Base-by-base conservation (phyloP, 2,329 filamentous ascomycete genomes). In the Fonsecaea nubica region DNA sequence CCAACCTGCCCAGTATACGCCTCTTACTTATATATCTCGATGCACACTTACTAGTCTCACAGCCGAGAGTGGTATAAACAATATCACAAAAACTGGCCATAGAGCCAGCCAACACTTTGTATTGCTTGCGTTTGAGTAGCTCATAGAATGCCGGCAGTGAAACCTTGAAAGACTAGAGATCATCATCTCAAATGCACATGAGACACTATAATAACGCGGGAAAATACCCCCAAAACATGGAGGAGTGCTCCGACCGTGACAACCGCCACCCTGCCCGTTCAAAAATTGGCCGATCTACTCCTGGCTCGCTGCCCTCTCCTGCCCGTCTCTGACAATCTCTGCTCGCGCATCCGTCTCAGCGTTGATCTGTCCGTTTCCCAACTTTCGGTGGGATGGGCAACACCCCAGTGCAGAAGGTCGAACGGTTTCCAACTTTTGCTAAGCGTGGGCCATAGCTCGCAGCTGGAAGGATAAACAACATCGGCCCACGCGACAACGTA, bases 401-500 rank as follows among this genome's bases (percentile, higher is more conserved):
- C 7, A 35, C 40, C 57, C 36, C 57, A 50, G 33, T 59, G 57
- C 21, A 59, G 18, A 45, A 59, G 9, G 13, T 59, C 32, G 36
- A 50, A 50, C 12, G 13, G 54, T 33, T 38, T 30, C 5, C 15
- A 33, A 35, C 4, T 18, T n/a, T 35, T 55, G 30, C 9, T 9
- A n/a, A 33, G 9, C 7, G 40, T 33, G 52, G 40, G 55, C 13
- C 8, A 38, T 45, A 21, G 25, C 6, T 15, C 21, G 32, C 15
- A 50, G 42, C 25, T 59, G 25, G 36, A 52, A 48, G 63, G 62
- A 48, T 54, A 58, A 5, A 63, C 18, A 13, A 59, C 25, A 15
- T 53, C 40, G 18, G 60, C 66, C 8, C 32, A 58, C 15, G 60
- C 60, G 15, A 65, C 58, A 30, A 68, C 55, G 42, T 50, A 53